Percentiles rank a stretch among this genome's conserved stretches.
These are phyloP conservation scores for Cladosporium austrohemisphaericum DNA, from an alignment of 2,329 filamentous ascomycete genomes.

Conservation along the genomic window DNA sequence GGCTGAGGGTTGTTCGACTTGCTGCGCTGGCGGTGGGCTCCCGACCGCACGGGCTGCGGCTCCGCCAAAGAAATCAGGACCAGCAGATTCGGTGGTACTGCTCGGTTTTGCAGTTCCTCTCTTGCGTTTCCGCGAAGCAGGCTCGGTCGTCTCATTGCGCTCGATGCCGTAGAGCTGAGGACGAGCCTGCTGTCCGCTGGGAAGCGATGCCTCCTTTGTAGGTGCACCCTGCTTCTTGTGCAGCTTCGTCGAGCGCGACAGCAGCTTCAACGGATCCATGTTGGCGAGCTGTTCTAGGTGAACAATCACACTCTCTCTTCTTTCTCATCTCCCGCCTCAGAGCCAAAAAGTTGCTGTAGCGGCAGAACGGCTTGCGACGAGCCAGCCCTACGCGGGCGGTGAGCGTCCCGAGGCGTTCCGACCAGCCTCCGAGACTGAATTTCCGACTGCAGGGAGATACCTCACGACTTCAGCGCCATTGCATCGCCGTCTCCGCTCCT, in stretches of 20 bases:
- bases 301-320: too few species aligned
- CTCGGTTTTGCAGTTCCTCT: conserved; percentile 27
- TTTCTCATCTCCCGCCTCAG: too few species aligned
- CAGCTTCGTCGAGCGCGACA: conserved; percentile 66
- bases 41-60: not conserved
- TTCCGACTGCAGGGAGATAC: conserved; percentile 15
- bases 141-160: conserved; percentile 26
- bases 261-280: conserved; percentile 71
- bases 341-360: conserved; percentile 10
- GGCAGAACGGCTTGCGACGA: too few species aligned
- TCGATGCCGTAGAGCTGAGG: conserved; percentile 59
- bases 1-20: not conserved
- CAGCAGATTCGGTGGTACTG: not conserved
- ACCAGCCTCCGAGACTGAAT: conserved; percentile 16
- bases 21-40: conserved; percentile 7
- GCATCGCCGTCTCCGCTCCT: conserved; percentile 18
- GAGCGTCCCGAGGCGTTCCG: conserved; percentile 2
- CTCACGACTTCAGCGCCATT: conserved; percentile 17
- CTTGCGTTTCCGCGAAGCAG: conserved; percentile 41
- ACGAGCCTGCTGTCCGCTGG: conserved; percentile 60
- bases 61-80: conserved; percentile 11
- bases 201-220: conserved; percentile 46
- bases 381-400: conserved; percentile 8
- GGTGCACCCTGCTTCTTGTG: conserved; percentile 37
- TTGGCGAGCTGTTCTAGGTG: not conserved